Percentiles rank a stretch among this genome's conserved stretches.
Conservation (phyloP, 2,329 filamentous ascomycete species). For the Colletotrichum sp. region DNA sequence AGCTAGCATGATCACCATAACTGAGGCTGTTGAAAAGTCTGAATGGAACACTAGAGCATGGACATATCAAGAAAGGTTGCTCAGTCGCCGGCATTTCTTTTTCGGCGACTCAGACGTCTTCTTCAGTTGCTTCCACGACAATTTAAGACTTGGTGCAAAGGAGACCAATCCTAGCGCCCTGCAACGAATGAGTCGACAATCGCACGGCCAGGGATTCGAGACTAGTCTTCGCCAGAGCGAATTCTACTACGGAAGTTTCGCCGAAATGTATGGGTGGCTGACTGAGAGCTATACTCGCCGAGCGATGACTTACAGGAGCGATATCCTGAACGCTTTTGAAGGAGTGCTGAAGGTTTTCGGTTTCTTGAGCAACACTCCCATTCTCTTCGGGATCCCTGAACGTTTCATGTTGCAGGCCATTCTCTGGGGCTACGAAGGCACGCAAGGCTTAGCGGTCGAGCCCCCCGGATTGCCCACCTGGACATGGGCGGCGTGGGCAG, state of each 20-base stretch:
- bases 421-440: not conserved
- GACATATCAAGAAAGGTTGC: not conserved
- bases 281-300: not conserved
- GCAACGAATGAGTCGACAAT: accelerated
- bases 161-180: not conserved
- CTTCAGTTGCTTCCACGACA: not conserved
- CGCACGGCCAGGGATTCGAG: not conserved
- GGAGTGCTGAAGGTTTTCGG: not conserved
- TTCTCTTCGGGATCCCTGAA: not conserved
- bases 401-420: not conserved
- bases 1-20: not conserved
- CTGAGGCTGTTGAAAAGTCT: not conserved
- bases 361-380: not conserved
- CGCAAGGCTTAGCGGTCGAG: not conserved
- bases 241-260: not conserved
- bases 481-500: not conserved
- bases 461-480: not conserved
- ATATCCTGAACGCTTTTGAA: not conserved
- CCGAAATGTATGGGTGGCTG: not conserved
- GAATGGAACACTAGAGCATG: not conserved
- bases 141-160: not conserved
- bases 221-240: not conserved
- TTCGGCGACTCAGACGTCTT: not conserved
- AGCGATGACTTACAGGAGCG: not conserved
- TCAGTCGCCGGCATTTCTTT: not conserved